Evolutionary conservation across 257 asterid species (phyloP).

Genomic region (Lantana camara): DNA sequence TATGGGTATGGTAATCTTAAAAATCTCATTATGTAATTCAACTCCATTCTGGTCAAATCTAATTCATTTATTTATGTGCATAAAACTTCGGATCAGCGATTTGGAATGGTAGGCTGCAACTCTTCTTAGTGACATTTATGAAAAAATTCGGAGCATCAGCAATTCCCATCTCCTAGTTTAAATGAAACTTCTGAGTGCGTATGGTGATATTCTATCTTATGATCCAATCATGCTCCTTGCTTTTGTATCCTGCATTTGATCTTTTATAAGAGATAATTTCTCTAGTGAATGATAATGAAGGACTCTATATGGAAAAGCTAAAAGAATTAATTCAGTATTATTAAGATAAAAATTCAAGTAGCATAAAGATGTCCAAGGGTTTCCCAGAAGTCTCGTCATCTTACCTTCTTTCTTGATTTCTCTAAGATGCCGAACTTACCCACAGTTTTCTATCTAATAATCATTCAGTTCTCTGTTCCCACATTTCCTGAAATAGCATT

Average conservation of each 20-base stretch:
- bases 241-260: constrained; percentile 15
- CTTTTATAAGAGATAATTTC: constrained; percentile 4
- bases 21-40: not conserved
- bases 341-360: not conserved
- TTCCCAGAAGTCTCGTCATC: not conserved
- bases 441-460: not conserved
- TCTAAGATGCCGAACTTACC: not conserved
- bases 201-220: not conserved
- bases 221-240: not conserved
- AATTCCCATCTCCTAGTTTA: not conserved
- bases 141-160: not conserved
- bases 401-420: not conserved
- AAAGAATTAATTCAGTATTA: not conserved
- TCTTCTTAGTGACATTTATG: not conserved
- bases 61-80: not conserved
- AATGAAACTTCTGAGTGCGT: not conserved
- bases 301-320: constrained; percentile 1
- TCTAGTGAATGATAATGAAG: constrained; percentile 13
- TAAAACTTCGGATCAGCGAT: not conserved
- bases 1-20: not conserved
- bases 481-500: not conserved
- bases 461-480: not conserved
- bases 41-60: not conserved
- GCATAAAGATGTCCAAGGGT: constrained; percentile 10
- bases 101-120: constrained; percentile 3